A percentile compares a stretch with the other conserved stretches of the same genome.
These are phyloP conservation scores for Verticillium isaacii DNA, from an alignment of 2,329 filamentous ascomycete genomes.

Conservation along the genomic window DNA sequence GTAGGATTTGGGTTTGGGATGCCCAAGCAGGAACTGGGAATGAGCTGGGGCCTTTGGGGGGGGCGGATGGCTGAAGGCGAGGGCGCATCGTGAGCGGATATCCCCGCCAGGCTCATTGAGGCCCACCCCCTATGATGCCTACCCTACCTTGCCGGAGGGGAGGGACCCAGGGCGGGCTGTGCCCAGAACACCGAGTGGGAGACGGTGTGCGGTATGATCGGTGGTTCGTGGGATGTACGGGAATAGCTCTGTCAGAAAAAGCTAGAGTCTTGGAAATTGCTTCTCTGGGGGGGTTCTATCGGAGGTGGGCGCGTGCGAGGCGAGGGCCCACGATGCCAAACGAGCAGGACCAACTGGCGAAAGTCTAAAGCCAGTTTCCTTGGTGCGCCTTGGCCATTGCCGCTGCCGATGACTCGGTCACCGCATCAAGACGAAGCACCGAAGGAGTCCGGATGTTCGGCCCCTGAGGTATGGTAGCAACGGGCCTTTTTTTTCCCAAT, in stretches of 20 bases:
- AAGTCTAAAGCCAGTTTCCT: not conserved
- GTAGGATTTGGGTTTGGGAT: not conserved
- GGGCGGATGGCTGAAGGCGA: not conserved
- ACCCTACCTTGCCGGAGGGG: not conserved
- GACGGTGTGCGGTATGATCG: not conserved
- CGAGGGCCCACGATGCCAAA: no score
- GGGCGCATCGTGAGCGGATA: not conserved
- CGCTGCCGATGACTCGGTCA: not conserved
- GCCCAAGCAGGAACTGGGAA: not conserved
- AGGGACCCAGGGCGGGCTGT: not conserved
- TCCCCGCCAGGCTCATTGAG: not conserved
- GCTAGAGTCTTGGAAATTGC: not conserved
- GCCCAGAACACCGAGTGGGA: not conserved
- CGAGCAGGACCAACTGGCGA: not conserved
- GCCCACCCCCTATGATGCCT: not conserved
- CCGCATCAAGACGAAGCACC: not conserved
- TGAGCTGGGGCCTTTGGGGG: not conserved
- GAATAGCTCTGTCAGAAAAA: not conserved
- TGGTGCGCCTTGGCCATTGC: not conserved
- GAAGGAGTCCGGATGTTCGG: not conserved
- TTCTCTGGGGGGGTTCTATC: not conserved
- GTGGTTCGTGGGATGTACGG: not conserved
- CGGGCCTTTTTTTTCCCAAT: not conserved
- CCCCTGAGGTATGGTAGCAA: not conserved
- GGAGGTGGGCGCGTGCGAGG: not conserved